Percentiles rank a stretch among this genome's conserved stretches.
Conservation (phyloP, 345 rosid genomes). For the Combretum micranthum region DNA sequence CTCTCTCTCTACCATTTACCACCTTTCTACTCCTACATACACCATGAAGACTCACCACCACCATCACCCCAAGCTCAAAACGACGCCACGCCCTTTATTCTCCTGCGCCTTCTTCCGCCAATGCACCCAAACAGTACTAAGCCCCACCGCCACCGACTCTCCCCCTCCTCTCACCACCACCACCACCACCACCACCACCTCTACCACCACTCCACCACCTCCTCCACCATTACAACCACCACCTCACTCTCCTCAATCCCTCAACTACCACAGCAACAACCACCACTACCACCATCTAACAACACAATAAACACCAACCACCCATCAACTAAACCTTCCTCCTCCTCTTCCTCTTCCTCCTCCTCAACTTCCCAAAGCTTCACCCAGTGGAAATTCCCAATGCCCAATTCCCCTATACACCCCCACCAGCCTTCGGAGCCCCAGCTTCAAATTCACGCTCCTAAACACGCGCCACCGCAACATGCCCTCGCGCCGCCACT, state of each 20-base stretch:
- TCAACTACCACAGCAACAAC: conserved; percentile 11
- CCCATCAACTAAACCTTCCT: conserved; percentile 10
- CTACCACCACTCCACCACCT: neutral
- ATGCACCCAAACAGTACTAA: conserved; percentile 52
- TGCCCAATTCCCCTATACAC: conserved; percentile 40
- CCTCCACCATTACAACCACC: conserved; percentile 9
- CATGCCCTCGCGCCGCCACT: conserved; percentile 35
- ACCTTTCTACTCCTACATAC: neutral
- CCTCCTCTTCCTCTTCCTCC: conserved; percentile 76
- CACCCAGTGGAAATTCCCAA: conserved; percentile 85
- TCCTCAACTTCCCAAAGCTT: conserved; percentile 81
- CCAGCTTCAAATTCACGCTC: conserved; percentile 3
- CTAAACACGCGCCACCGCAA: conserved; percentile 4
- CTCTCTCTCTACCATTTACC: neutral
- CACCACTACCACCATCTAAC: conserved; percentile 16
- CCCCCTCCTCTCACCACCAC: conserved; percentile 31
- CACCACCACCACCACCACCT: conserved; percentile 9
- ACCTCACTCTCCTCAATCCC: conserved; percentile 21
- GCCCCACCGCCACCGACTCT: conserved; percentile 46
- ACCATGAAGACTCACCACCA: conserved; percentile 43
- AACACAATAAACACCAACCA: neutral
- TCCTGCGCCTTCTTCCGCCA: conserved; percentile 83
- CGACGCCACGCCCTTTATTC: conserved; percentile 63
- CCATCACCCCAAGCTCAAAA: conserved; percentile 53
- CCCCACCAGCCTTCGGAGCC: conserved; percentile 4